A percentile compares a stretch with the other conserved stretches of the same genome.
phyloP scores from a whole-genome alignment of 306 rosid genomes.

The Cicer cuneatum region DNA sequence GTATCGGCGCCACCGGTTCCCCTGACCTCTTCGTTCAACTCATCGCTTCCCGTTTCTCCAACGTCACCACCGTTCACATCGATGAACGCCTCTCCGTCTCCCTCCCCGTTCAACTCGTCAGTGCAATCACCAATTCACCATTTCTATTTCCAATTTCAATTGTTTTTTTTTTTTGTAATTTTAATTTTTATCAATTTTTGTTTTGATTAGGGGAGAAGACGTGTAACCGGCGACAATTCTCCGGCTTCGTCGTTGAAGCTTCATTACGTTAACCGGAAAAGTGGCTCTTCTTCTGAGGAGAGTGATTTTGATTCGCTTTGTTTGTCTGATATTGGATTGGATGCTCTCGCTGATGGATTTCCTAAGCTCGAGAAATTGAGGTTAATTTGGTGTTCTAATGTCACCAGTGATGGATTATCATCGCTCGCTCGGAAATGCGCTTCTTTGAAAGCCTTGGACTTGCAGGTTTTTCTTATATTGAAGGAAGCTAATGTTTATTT shows the following conservation, averaged over 20 bases:
- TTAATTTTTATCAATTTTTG: background rate
- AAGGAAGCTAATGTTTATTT: constrained; percentile 11
- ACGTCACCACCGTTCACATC: constrained; percentile 65
- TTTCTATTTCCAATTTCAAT: background rate
- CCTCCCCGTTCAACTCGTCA: constrained; percentile 62
- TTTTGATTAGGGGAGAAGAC: constrained; percentile 62
- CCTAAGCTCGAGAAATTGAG: constrained; percentile 78
- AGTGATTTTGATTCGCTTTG: constrained; percentile 55
- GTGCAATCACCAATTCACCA: background rate
- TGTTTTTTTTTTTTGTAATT: background rate
- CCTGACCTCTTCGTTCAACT: constrained; percentile 68
- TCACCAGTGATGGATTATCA: constrained; percentile 66
- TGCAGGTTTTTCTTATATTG: constrained; percentile 62
- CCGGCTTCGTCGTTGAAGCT: constrained; percentile 47
- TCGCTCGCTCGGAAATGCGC: constrained; percentile 67
- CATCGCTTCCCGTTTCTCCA: constrained; percentile 70
- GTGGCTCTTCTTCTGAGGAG: constrained; percentile 55
- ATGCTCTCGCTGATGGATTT: constrained; percentile 75
- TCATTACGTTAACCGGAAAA: constrained; percentile 40
- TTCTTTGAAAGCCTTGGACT: constrained; percentile 73
- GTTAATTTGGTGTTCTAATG: constrained; percentile 89
- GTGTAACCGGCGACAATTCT: constrained; percentile 36
- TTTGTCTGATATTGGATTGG: constrained; percentile 77
- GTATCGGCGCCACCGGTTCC: constrained; percentile 78
- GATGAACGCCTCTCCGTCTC: constrained; percentile 79